Base-by-base conservation (phyloP, 1,284 basidiomycete species). In the Peniophora sp. region DNA sequence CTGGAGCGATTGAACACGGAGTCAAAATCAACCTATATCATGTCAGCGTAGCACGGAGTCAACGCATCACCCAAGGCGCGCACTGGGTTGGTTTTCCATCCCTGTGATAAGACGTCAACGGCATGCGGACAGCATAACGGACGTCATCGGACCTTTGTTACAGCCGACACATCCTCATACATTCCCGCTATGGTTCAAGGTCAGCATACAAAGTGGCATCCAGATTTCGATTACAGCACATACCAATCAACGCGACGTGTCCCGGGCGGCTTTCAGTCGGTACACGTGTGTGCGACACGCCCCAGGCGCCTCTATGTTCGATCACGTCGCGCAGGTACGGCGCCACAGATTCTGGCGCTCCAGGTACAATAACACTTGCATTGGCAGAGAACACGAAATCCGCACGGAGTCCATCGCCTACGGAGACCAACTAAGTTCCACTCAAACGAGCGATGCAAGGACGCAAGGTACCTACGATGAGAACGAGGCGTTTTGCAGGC, bases 81-180 rank as follows among this genome's bases (percentile, higher is more conserved):
- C 64, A 92, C 87, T 24, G 92, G 92, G 67, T 95, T 95, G 3
- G 82, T 79, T 72, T 92, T 92, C 90, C 90, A 92, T 50, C 90
- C 91, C 85, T 88, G 54, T 39, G 48, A 50, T 53, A 12, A 18
- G 39, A 54, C 45, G 14, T 24, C 49, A 23, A 36, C 56, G 53
- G 47, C 49, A 36, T 47, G 18, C 12, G 22, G 11, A 18, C 18
- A 39, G 20, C 37, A 41, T 8, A 42, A 23, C 20, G n/a, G 36
- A 20, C 15, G 50, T 18, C 27, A 20, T 53, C 71, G 57, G 67
- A 83, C 82, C 81, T 85, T 88, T 55, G 86, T 92, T 24, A 95
- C 92, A 12, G 91, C 92, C 3, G 88, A 91, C 3, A 92, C 90
- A 59, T 95, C 91, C 65, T 95, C 92, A 63, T 95, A 94, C 88